A percentile compares a stretch with the other conserved stretches of the same genome.
These are phyloP conservation scores for Neofusicoccum parvum DNA, from an alignment of 2,329 filamentous ascomycete species.

Conservation along the genomic window DNA sequence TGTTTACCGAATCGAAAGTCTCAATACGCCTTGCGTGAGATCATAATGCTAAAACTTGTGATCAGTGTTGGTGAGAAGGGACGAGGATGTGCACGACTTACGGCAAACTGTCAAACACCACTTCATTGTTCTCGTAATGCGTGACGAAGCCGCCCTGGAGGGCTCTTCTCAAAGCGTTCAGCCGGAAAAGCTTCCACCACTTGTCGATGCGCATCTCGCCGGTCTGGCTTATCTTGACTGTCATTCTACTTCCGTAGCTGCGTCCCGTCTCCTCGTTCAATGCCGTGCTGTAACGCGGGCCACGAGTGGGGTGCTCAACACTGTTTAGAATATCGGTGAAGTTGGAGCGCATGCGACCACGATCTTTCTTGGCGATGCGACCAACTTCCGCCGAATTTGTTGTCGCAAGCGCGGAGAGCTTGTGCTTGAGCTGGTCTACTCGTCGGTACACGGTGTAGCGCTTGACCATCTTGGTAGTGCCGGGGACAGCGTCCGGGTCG, in stretches of 20 bases:
- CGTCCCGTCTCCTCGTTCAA: conserved; percentile 62
- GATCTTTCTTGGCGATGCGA: conserved; percentile 66
- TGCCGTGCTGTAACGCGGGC: conserved; percentile 67
- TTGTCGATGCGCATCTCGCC: conserved; percentile 67
- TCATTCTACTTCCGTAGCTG: conserved; percentile 64
- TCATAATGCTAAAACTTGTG: neutral
- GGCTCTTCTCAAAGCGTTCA: conserved; percentile 63
- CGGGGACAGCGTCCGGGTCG: conserved; percentile 29
- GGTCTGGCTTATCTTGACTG: conserved; percentile 60
- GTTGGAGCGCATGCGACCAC: conserved; percentile 65
- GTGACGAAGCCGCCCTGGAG: conserved; percentile 50
- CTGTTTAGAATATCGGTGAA: conserved; percentile 69
- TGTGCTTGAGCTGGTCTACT: conserved; percentile 61
- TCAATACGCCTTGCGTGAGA: neutral
- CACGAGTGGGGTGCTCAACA: conserved; percentile 66
- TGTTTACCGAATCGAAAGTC: neutral
- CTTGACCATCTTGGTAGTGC: conserved; percentile 52
- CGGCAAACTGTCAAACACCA: conserved; percentile 20
- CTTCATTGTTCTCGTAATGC: conserved; percentile 41
- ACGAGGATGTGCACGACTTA: neutral
- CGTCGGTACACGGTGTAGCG: conserved; percentile 70
- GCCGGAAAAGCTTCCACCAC: conserved; percentile 72
- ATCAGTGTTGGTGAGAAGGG: neutral
- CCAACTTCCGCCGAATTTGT: conserved; percentile 54
- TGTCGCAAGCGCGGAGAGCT: conserved; percentile 61